These are phyloP conservation scores for carrot (Daucus carota) DNA, from an alignment of 129 eudicot genomes.

Conservation along the genomic window DH1_v3.0 NC_030384.2:6134501-6135000, in stretches of 20 bases:
- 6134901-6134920: slow-evolving; percentile 55
- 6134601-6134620: slow-evolving; percentile 61
- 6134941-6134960: slow-evolving; percentile 64
- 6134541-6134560: slow-evolving; percentile 45
- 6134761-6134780: neutral
- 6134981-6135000: slow-evolving; percentile 60
- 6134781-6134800: slow-evolving; percentile 31
- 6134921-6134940: slow-evolving; percentile 61
- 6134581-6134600: slow-evolving; percentile 41
- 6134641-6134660: slow-evolving; percentile 2
- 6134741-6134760: neutral
- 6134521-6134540: slow-evolving; percentile 43
- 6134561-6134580: slow-evolving; percentile 53
- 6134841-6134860: slow-evolving; percentile 58
- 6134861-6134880: slow-evolving; percentile 48
- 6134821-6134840: slow-evolving; percentile 43
- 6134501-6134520: slow-evolving; percentile 48
- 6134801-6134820: slow-evolving; percentile 30
- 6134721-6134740: neutral
- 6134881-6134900: slow-evolving; percentile 55
- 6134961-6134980: slow-evolving; percentile 47
- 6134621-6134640: slow-evolving; percentile 53
- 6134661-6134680: neutral
- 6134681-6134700: neutral
- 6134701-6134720: neutral